Conservation (phyloP, 2,329 filamentous ascomycete genomes). For the Aphanoascus verrucosus region DNA sequence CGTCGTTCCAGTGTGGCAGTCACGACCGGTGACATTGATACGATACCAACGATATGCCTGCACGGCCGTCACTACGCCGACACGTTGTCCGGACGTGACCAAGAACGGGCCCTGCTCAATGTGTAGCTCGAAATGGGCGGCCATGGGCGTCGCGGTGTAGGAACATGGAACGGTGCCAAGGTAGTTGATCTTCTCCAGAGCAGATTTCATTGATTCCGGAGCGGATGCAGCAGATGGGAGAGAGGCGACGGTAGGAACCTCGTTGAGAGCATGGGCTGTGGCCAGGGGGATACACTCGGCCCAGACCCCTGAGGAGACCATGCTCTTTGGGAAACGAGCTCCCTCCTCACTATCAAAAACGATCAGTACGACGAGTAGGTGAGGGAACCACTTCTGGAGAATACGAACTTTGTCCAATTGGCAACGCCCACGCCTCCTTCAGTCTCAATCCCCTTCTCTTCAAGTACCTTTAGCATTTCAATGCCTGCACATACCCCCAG, state of each 20-base stretch:
- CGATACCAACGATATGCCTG: slow-evolving; percentile 68
- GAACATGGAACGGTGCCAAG: slow-evolving; percentile 49
- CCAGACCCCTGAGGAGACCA: slow-evolving; percentile 68
- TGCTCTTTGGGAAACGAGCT: slow-evolving; percentile 65
- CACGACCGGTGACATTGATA: slow-evolving; percentile 53
- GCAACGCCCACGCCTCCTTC: slow-evolving; percentile 62
- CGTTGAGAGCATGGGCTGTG: slow-evolving; percentile 50
- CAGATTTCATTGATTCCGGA: slow-evolving; percentile 53
- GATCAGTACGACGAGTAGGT: not conserved
- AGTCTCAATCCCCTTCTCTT: slow-evolving; percentile 58
- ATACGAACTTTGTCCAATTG: slow-evolving; percentile 60
- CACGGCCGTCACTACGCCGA: slow-evolving; percentile 61
- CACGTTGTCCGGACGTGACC: slow-evolving; percentile 50
- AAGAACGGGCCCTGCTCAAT: slow-evolving; percentile 76
- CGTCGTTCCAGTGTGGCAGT: slow-evolving; percentile 66
- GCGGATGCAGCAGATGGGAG: slow-evolving; percentile 40
- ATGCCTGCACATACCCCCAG: slow-evolving; percentile 62
- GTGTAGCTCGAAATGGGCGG: slow-evolving; percentile 71
- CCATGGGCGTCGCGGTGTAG: slow-evolving; percentile 53
- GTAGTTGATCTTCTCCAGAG: slow-evolving; percentile 62
- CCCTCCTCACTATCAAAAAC: slow-evolving; percentile 57
- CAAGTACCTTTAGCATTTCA: slow-evolving; percentile 58
- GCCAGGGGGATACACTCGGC: slow-evolving; percentile 55
- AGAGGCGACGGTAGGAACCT: slow-evolving; percentile 44
- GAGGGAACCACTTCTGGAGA: not conserved